Base-by-base conservation (phyloP, 2,329 filamentous ascomycete species). In the Furcasterigmium furcatum region DNA sequence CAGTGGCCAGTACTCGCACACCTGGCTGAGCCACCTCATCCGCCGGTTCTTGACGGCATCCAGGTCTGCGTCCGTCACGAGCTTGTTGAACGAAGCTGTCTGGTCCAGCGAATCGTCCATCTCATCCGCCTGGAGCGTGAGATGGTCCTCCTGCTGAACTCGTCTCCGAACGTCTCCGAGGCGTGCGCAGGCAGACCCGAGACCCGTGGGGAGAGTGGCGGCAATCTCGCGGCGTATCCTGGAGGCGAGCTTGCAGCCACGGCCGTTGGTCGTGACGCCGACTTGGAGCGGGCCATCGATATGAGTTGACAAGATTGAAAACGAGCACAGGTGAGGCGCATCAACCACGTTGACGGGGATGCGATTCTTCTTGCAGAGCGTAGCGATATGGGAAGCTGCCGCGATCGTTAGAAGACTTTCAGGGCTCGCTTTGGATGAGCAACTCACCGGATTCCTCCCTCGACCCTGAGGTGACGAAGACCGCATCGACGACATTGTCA, bases 1-100 rank as follows among this genome's bases (percentile, higher is more conserved):
- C 21, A 99, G 75, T 2, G 94, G 91, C 94, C 94, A 99, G 68
- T 99, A 99, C 71, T 99, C 94, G 75, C 94, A 99, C 43, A 99
- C 90, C 63, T 99, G 94, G 18, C 87, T 82, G 2, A 99, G 74
- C 94, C 94, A 99, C 47, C 94, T 81, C 74, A 95, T 91, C 43
- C 94, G 80, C 48, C 92, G 77, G 19, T 80, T 91, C 61, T 90
- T 90, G 14, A 83, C 80, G 4, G 85, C 85, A 48, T 87, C 85
- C 1, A 79, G 69, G 58, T 94, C 89, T 38, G 84, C 82, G 39
- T 88, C 84, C 0, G 77, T 80, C 7, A 97, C 78, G 4, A 99
- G 74, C 49, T 79, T 83, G 65, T 99, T 99, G 66, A 99, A 96
- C 0, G 77, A 79, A 2, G 91, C 82, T 14, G 79, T 81, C 65